These are phyloP conservation scores for Ricinus communis DNA, from an alignment of 345 rosid species.

Conservation along the genomic window DNA sequence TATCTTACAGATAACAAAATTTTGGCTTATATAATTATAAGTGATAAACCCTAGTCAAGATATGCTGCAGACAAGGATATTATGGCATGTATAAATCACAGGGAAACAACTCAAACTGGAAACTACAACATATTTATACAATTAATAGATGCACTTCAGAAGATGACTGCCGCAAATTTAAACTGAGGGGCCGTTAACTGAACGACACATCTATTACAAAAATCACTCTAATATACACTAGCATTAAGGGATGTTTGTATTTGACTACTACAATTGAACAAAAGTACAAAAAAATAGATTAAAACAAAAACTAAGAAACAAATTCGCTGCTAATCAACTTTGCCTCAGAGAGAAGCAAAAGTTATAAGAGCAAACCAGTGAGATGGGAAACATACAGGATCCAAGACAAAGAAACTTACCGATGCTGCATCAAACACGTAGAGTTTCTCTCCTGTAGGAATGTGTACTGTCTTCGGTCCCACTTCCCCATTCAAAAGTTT, in stretches of 20 bases:
- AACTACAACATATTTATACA: neutral
- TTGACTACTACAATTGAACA: too few relatives aligned
- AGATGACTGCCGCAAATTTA: neutral
- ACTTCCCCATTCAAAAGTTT: slow-evolving; percentile 95
- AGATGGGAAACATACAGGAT: neutral
- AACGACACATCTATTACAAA: neutral
- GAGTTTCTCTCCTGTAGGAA: slow-evolving; percentile 95
- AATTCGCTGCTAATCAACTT: too few relatives aligned
- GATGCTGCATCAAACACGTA: slow-evolving; percentile 86
- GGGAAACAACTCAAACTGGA: neutral
- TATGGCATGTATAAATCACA: neutral
- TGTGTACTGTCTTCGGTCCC: slow-evolving; percentile 88
- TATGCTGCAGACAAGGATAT: neutral
- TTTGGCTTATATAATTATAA: too few relatives aligned
- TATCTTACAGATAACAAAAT: too few relatives aligned
- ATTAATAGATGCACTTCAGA: neutral
- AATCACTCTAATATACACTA: neutral
- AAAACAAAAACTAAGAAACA: too few relatives aligned
- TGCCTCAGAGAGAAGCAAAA: neutral
- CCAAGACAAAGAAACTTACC: slow-evolving; percentile 42
- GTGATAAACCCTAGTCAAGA: neutral
- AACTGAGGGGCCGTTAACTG: neutral
- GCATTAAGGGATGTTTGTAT: neutral
- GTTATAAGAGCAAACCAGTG: neutral
- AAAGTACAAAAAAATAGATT: too few relatives aligned